phyloP scores from a whole-genome alignment of 192 early-diverging fungal species.

The Entomortierella chlamydospora region DNA sequence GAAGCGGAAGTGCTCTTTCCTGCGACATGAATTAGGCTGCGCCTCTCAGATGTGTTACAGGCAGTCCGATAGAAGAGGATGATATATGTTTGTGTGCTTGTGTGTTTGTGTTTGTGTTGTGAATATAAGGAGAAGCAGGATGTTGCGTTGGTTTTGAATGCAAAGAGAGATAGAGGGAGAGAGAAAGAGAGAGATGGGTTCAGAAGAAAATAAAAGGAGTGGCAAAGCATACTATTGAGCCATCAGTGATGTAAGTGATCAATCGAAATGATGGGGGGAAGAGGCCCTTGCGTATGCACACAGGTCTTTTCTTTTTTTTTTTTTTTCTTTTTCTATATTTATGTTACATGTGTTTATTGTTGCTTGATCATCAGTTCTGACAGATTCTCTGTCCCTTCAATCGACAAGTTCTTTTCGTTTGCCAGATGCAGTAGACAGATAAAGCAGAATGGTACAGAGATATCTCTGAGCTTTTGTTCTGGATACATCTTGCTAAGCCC shows the following conservation, averaged over 20 bases:
- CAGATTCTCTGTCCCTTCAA: conserved; percentile 55
- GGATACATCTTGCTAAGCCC: conserved; percentile 82
- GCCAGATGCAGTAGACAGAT: conserved; percentile 97
- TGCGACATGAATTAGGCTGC: background rate
- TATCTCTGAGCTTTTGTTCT: conserved; percentile 84
- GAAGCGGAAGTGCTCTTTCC: background rate
- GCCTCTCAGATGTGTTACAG: background rate
- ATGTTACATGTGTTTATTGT: background rate
- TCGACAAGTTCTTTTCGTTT: conserved; percentile 88
- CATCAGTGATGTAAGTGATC: too few relatives aligned
- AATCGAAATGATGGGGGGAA: too few relatives aligned
- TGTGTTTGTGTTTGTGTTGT: too few relatives aligned
- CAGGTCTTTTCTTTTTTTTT: background rate
- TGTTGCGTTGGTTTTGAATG: too few relatives aligned
- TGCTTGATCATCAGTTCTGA: conserved; percentile 40
- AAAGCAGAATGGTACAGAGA: conserved; percentile 97
- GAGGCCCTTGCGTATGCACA: too few relatives aligned
- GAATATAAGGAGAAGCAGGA: too few relatives aligned
- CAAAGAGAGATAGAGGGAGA: too few relatives aligned
- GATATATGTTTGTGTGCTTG: too few relatives aligned
- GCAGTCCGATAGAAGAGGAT: too few relatives aligned
- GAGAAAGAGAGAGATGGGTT: too few relatives aligned
- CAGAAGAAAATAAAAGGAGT: background rate
- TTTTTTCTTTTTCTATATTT: background rate
- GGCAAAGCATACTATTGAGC: too few relatives aligned